Evolutionary conservation across 805 yeast genomes (phyloP).

Genomic region (Starmerella vaccinii): DNA sequence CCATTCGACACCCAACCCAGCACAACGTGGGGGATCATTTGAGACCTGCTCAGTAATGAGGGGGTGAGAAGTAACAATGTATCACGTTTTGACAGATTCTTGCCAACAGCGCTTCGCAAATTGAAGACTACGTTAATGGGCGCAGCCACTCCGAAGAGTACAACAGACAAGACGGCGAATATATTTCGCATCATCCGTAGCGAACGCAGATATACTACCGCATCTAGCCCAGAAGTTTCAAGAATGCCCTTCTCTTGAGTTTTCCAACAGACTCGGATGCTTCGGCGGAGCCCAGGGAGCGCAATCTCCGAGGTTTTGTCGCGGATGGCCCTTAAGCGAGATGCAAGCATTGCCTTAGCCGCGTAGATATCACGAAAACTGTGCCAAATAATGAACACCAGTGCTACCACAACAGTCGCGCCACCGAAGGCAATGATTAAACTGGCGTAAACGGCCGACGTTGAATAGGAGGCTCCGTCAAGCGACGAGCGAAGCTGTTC

Average conservation of each 20-base stretch:
- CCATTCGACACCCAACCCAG: constrained; percentile 29
- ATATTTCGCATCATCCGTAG: constrained; percentile 29
- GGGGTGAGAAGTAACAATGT: constrained; percentile 34
- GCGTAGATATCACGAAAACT: constrained; percentile 29
- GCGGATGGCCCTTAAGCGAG: background rate
- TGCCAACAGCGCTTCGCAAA: constrained; percentile 20
- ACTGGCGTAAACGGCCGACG: constrained; percentile 32
- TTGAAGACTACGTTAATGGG: constrained; percentile 33
- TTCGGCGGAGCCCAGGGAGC: constrained; percentile 19
- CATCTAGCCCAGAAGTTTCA: constrained; percentile 31
- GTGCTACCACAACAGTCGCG: constrained; percentile 23
- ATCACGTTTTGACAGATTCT: constrained; percentile 26
- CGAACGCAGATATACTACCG: constrained; percentile 29
- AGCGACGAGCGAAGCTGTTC: constrained; percentile 25
- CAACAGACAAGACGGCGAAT: constrained; percentile 28
- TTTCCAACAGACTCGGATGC: constrained; percentile 25
- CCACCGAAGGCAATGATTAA: constrained; percentile 32
- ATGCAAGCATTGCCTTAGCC: constrained; percentile 23
- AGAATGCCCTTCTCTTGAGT: constrained; percentile 25
- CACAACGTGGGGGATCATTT: constrained; percentile 31
- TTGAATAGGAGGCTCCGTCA: constrained; percentile 25
- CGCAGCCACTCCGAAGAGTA: constrained; percentile 30
- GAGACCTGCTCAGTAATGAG: constrained; percentile 26
- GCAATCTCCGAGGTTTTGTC: background rate
- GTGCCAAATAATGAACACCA: constrained; percentile 29